Conservation (phyloP, 805 yeast species). For the Crinitomyces ghanaensis region DNA sequence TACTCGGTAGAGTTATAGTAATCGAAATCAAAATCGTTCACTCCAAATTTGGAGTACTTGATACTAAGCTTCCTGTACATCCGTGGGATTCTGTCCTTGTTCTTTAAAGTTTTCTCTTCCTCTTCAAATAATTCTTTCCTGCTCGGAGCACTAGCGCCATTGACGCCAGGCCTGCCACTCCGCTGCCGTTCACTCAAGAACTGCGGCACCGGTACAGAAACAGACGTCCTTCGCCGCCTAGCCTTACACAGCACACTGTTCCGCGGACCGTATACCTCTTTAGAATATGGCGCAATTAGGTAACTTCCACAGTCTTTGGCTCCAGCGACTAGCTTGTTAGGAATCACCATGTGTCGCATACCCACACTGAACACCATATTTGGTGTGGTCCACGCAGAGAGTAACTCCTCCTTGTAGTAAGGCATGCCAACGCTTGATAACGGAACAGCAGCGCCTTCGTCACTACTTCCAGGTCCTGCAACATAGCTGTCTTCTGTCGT, state of each 20-base stretch:
- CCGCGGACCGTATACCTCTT: conserved; percentile 44
- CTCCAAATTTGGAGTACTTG: conserved; percentile 80
- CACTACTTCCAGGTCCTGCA: no score
- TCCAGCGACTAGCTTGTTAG: conserved; percentile 34
- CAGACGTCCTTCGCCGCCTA: conserved; percentile 21
- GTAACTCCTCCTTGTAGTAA: conserved; percentile 59
- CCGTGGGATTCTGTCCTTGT: conserved; percentile 42
- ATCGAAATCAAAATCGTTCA: conserved; percentile 85
- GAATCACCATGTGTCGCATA: conserved; percentile 44
- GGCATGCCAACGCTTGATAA: conserved; percentile 77
- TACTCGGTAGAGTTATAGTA: conserved; percentile 63
- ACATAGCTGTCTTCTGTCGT: conserved; percentile 18
- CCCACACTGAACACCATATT: conserved; percentile 43
- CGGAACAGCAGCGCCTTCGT: conserved; percentile 40
- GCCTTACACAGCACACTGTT: no score
- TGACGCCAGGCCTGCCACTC: conserved; percentile 18
- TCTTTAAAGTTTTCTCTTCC: conserved; percentile 13
- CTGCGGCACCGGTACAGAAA: conserved; percentile 29
- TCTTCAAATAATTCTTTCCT: conserved; percentile 17
- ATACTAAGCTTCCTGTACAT: conserved; percentile 68
- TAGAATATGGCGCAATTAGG: conserved; percentile 41
- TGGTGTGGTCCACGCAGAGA: conserved; percentile 66
- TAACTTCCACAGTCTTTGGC: conserved; percentile 30
- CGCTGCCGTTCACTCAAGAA: conserved; percentile 49
- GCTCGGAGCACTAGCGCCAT: conserved; percentile 20